Percentiles rank a stretch among this genome's conserved stretches.
phyloP scores from a whole-genome alignment of 2,329 filamentous ascomycete species.

The Tolypocladium nubicola region DNA sequence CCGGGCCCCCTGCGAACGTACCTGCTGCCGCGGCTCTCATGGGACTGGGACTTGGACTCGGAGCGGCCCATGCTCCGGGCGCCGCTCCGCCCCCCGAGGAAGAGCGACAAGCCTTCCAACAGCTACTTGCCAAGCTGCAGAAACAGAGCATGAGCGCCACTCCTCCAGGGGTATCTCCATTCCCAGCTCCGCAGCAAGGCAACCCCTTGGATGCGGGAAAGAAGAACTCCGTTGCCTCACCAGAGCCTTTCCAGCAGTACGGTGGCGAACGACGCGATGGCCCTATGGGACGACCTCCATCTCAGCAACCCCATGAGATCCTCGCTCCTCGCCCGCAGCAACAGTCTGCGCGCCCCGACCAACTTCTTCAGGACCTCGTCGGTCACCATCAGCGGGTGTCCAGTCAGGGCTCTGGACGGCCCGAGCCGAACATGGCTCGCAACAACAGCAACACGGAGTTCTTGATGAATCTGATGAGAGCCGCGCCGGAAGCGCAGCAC shows the following conservation, averaged over 20 bases:
- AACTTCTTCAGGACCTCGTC: slow-evolving; percentile 51
- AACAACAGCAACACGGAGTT: slow-evolving; percentile 68
- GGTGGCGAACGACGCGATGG: slow-evolving; percentile 34
- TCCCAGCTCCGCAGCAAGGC: slow-evolving; percentile 27
- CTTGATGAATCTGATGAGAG: slow-evolving; percentile 70
- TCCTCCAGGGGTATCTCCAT: slow-evolving; percentile 32
- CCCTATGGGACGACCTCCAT: slow-evolving; percentile 27
- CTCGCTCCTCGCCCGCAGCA: slow-evolving; percentile 38
- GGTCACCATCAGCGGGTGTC: slow-evolving; percentile 46
- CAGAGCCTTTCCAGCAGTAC: slow-evolving; percentile 37
- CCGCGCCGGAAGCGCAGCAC: slow-evolving; percentile 35
- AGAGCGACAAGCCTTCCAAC: slow-evolving; percentile 79
- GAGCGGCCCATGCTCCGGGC: neutral
- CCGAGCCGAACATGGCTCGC: slow-evolving; percentile 30
- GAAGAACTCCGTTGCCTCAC: slow-evolving; percentile 32
- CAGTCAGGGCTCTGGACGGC: slow-evolving; percentile 36
- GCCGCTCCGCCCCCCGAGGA: slow-evolving; percentile 34
- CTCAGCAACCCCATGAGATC: slow-evolving; percentile 39
- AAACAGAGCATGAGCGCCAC: slow-evolving; percentile 38
- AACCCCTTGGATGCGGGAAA: slow-evolving; percentile 15
- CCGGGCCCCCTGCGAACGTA: slow-evolving; percentile 15
- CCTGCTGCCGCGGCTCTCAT: neutral
- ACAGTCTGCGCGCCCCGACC: slow-evolving; percentile 44
- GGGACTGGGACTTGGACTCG: neutral
- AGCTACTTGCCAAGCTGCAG: slow-evolving; percentile 73